Conservation (phyloP, 257 asterid genomes). For the Mentha longifolia region DNA sequence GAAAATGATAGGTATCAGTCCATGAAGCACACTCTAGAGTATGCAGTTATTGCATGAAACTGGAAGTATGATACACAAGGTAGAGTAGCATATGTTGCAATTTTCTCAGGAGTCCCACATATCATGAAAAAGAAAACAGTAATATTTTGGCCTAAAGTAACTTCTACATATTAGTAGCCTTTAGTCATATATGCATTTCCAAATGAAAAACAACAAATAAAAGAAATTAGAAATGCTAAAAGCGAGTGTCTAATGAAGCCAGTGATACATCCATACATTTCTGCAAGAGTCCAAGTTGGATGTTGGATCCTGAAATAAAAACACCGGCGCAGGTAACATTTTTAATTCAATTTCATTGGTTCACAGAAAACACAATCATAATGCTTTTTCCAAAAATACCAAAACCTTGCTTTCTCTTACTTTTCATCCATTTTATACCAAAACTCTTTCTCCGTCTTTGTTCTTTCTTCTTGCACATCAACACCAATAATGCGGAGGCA, state of each 20-base stretch:
- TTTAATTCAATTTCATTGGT: background rate
- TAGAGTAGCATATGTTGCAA: background rate
- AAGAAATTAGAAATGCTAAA: background rate
- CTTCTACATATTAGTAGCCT: background rate
- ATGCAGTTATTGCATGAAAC: background rate
- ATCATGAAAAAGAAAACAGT: too few relatives aligned
- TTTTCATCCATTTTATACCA: background rate
- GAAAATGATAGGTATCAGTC: background rate
- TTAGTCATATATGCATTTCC: background rate
- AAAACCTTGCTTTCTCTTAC: background rate
- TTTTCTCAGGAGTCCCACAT: too few relatives aligned
- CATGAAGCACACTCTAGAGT: background rate
- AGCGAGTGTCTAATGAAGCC: background rate
- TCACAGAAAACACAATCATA: background rate
- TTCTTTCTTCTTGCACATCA: background rate
- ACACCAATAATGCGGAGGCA: background rate
- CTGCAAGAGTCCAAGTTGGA: too few relatives aligned
- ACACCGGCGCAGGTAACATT: background rate
- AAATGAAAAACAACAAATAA: conserved; percentile 2
- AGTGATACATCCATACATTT: background rate
- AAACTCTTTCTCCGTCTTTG: background rate
- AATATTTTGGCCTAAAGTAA: too few relatives aligned
- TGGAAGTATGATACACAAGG: background rate
- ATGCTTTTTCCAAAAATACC: background rate
- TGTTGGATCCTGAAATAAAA: too few relatives aligned